Evolutionary conservation across 2,329 filamentous ascomycete species (phyloP).

Genomic region (Paraphaeosphaeria minitans): DNA sequence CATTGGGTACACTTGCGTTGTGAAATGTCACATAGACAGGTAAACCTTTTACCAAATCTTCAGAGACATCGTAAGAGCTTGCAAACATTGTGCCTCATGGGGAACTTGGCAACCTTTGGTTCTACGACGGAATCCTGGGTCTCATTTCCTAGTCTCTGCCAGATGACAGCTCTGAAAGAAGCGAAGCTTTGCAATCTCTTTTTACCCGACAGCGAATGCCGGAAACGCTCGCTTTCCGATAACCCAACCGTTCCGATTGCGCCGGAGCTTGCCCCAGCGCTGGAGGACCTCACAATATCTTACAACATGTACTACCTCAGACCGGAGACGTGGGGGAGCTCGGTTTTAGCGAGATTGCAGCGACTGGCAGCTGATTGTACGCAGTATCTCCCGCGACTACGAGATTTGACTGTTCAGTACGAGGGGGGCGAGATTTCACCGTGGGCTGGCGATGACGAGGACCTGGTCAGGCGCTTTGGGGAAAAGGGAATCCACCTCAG

Average conservation of each 20-base stretch:
- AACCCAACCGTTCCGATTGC: neutral
- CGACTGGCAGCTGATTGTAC: slow-evolving; percentile 1
- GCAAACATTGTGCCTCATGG: slow-evolving; percentile 18
- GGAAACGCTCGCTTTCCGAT: neutral
- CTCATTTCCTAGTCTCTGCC: neutral
- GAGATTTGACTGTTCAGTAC: slow-evolving; percentile 1
- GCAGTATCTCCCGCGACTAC: slow-evolving; percentile 4
- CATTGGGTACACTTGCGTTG: slow-evolving; percentile 22
- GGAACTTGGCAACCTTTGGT: neutral
- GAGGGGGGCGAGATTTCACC: neutral
- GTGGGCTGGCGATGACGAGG: neutral
- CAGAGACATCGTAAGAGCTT: slow-evolving; percentile 20
- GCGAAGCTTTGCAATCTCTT: slow-evolving; percentile 6
- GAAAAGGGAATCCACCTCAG: neutral
- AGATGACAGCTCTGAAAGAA: slow-evolving; percentile 4
- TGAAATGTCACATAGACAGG: neutral
- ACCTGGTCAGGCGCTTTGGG: neutral
- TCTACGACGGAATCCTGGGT: neutral
- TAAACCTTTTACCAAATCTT: slow-evolving; percentile 14
- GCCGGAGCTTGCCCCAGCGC: slow-evolving; percentile 2
- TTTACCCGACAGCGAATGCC: slow-evolving; percentile 1
- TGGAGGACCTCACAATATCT: slow-evolving; percentile 7
- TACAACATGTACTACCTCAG: neutral
- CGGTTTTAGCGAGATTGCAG: neutral
- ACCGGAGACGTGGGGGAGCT: neutral